A percentile compares a stretch with the other conserved stretches of the same genome.
These are phyloP conservation scores for Acidiella bohemica DNA, from an alignment of 495 filamentous ascomycete species.

Conservation along the genomic window DNA sequence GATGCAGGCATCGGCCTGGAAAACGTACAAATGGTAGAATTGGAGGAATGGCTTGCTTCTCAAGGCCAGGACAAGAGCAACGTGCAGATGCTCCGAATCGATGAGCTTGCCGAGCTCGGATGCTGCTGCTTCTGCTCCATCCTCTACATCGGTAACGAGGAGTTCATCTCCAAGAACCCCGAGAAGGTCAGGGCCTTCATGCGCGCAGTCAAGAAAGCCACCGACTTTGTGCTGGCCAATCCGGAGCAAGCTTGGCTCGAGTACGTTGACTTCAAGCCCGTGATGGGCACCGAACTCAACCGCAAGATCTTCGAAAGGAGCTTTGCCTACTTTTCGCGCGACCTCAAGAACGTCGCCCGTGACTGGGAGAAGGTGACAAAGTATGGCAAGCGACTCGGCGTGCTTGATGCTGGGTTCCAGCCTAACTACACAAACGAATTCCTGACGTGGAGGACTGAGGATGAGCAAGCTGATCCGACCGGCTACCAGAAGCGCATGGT, in stretches of 20 bases:
- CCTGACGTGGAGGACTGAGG: conserved; percentile 47
- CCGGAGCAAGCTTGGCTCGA: conserved; percentile 45
- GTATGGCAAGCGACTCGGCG: conserved; percentile 52
- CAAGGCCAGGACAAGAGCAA: conserved; percentile 46
- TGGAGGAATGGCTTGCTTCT: conserved; percentile 51
- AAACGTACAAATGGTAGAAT: conserved; percentile 62
- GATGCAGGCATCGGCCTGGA: conserved; percentile 59
- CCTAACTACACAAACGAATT: conserved; percentile 57
- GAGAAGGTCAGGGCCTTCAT: conserved; percentile 47
- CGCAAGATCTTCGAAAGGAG: conserved; percentile 61
- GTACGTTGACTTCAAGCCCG: conserved; percentile 54
- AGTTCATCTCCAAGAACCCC: conserved; percentile 45
- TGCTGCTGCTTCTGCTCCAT: conserved; percentile 68
- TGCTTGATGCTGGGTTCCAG: conserved; percentile 42
- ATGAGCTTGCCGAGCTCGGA: conserved; percentile 55
- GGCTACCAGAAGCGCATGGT: no score
- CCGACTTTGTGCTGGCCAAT: conserved; percentile 50
- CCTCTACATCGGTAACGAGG: conserved; percentile 57
- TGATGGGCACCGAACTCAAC: conserved; percentile 51
- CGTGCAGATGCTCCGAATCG: conserved; percentile 62
- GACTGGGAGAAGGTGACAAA: conserved; percentile 59
- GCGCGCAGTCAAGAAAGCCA: conserved; percentile 50
- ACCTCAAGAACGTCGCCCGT: conserved; percentile 54
- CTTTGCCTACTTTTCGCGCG: conserved; percentile 55
- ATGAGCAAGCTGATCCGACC: conserved; percentile 45